Conservation (phyloP, 2,329 filamentous ascomycete genomes). For the Stagonosporopsis cucurbitacearum region DNA sequence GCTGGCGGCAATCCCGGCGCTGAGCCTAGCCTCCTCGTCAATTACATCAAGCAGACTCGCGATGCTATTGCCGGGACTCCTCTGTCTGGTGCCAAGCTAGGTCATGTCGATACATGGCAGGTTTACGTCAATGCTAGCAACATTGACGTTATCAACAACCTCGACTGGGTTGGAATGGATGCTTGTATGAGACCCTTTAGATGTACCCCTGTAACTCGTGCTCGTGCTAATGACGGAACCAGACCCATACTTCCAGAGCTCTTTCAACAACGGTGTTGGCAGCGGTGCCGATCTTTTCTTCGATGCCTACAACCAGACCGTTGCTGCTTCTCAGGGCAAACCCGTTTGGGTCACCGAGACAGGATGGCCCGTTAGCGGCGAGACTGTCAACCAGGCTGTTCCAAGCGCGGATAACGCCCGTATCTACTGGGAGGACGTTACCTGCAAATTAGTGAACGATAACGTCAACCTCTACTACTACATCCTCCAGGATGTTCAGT, state of each 20-base stretch:
- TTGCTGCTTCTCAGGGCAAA: constrained; percentile 67
- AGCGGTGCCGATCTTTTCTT: constrained; percentile 72
- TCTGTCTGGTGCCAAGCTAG: constrained; percentile 66
- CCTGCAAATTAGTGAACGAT: constrained; percentile 70
- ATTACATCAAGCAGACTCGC: constrained; percentile 74
- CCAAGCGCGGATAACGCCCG: constrained; percentile 72
- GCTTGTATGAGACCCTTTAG: constrained; percentile 47
- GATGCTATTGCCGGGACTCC: constrained; percentile 67
- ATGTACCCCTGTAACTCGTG: too few relatives aligned
- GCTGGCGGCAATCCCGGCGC: constrained; percentile 67
- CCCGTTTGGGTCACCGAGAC: constrained; percentile 86
- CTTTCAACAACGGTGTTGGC: constrained; percentile 61
- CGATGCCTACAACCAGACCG: constrained; percentile 67
- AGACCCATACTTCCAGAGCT: constrained; percentile 76
- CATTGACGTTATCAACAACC: constrained; percentile 69
- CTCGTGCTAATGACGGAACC: too few relatives aligned
- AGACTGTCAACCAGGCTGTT: constrained; percentile 64
- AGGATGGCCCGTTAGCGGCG: constrained; percentile 80
- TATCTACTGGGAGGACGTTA: constrained; percentile 80
- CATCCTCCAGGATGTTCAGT: constrained; percentile 72
- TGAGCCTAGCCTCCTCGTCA: constrained; percentile 66
- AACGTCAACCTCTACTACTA: constrained; percentile 69
- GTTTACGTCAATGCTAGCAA: constrained; percentile 72
- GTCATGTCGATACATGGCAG: constrained; percentile 87
- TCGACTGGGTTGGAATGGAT: constrained; percentile 84